These are phyloP conservation scores for Limnanthes douglasii DNA, from an alignment of 345 rosid genomes.

Conservation along the genomic window DNA sequence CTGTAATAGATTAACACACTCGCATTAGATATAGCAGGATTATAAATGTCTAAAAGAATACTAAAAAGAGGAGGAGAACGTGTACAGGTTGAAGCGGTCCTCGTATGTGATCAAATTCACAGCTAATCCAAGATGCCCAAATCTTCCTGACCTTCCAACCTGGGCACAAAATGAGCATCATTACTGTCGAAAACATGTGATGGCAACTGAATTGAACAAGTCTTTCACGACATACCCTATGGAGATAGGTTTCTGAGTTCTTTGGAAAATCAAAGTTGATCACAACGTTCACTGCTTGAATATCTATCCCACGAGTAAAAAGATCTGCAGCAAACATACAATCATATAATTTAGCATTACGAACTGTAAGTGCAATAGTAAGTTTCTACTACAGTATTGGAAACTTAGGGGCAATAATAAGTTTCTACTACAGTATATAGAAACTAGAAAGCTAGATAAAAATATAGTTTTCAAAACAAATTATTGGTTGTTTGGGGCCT, in stretches of 20 bases:
- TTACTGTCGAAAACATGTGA: neutral
- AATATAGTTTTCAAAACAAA: too few relatives aligned
- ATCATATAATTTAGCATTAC: too few relatives aligned
- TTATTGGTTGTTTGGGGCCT: too few relatives aligned
- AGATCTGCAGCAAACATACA: slow-evolving; percentile 45
- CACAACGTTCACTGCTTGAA: slow-evolving; percentile 98
- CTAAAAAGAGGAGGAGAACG: neutral
- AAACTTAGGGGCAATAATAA: too few relatives aligned
- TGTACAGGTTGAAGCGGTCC: slow-evolving; percentile 95
- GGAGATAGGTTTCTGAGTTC: slow-evolving; percentile 95
- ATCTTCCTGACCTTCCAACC: slow-evolving; percentile 99
- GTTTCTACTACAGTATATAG: too few relatives aligned
- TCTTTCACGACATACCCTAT: slow-evolving; percentile 50
- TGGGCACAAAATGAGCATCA: slow-evolving; percentile 9
- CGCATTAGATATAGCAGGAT: neutral
- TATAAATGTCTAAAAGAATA: slow-evolving; percentile 3
- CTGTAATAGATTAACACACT: slow-evolving; percentile 22
- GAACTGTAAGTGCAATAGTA: too few relatives aligned
- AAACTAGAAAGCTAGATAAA: too few relatives aligned
- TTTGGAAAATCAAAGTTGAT: slow-evolving; percentile 96
- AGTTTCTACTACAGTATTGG: too few relatives aligned
- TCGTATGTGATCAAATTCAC: slow-evolving; percentile 98
- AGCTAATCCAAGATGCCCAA: slow-evolving; percentile 99
- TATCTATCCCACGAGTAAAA: slow-evolving; percentile 98
- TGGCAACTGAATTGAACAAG: neutral